Percentiles rank a stretch among this genome's conserved stretches.
Evolutionary conservation across 352 stramenopile species (phyloP).

Genomic region (Phytopythium aichiense): DNA sequence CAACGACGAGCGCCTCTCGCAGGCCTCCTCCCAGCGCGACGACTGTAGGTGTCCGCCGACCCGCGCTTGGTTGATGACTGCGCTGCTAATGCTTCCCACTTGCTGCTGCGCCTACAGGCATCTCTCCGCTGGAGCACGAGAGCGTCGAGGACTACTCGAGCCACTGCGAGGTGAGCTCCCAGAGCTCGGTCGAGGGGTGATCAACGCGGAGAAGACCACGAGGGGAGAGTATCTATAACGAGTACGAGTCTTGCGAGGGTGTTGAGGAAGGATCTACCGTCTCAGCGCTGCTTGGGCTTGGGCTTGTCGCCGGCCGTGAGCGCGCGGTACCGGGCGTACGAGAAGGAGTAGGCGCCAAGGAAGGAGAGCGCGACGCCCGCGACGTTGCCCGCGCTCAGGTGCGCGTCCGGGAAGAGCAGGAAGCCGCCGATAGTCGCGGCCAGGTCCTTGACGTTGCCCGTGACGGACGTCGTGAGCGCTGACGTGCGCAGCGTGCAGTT

Average conservation of each 20-base stretch:
- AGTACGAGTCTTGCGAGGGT: not conserved
- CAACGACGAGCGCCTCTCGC: constrained; percentile 59
- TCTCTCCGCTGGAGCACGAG: constrained; percentile 65
- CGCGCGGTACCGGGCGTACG: constrained; percentile 60
- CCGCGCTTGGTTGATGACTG: not conserved
- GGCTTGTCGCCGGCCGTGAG: constrained; percentile 13
- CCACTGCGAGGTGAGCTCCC: constrained; percentile 81
- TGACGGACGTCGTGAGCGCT: constrained; percentile 68
- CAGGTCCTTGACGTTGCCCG: constrained; percentile 74
- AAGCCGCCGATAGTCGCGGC: constrained; percentile 56
- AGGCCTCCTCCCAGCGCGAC: constrained; percentile 69
- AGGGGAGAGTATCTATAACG: not conserved
- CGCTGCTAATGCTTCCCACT: not conserved
- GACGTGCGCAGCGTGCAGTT: constrained; percentile 67
- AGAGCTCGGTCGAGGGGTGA: constrained; percentile 55
- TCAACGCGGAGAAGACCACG: not conserved
- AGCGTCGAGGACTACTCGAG: constrained; percentile 76
- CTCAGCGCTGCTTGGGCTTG: constrained; percentile 4
- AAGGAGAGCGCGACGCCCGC: constrained; percentile 60
- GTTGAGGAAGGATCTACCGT: not conserved
- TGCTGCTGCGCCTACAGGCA: constrained; percentile 24
- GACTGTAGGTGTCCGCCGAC: constrained; percentile 45
- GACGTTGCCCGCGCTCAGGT: constrained; percentile 36
- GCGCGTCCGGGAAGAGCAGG: constrained; percentile 54
- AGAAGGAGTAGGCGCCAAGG: constrained; percentile 67